A percentile compares a stretch with the other conserved stretches of the same genome.
These are phyloP conservation scores for Gastrodia elata DNA, from an alignment of 106 monocot genomes.

Conservation along the genomic window DNA sequence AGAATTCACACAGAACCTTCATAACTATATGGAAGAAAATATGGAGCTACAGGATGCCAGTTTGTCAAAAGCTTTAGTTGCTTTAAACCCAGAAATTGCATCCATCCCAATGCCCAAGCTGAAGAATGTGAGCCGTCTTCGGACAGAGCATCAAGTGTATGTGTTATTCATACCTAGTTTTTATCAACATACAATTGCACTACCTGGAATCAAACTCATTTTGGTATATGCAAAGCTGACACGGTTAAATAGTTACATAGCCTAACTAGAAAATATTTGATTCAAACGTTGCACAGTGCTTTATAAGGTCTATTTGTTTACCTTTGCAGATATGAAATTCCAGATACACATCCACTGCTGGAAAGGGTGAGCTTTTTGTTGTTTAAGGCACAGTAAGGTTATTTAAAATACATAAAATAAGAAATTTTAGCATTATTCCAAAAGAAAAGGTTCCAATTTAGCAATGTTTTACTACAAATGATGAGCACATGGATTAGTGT, in stretches of 20 bases:
- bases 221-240: neutral
- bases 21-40: slow-evolving; percentile 35
- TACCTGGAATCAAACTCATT: neutral
- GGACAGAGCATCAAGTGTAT: slow-evolving; percentile 70
- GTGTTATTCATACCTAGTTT: slow-evolving; percentile 8
- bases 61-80: slow-evolving; percentile 58
- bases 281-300: neutral
- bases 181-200: neutral
- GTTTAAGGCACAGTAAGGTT: neutral
- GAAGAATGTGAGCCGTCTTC: slow-evolving; percentile 51
- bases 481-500: neutral
- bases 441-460: neutral
- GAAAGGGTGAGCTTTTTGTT: slow-evolving; percentile 32
- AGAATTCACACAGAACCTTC: slow-evolving; percentile 47
- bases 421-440: neutral
- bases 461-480: neutral
- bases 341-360: slow-evolving; percentile 38
- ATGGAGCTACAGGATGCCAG: slow-evolving; percentile 30
- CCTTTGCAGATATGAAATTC: slow-evolving; percentile 46
- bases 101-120: slow-evolving; percentile 43
- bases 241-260: neutral
- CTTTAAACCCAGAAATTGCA: slow-evolving; percentile 26
- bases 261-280: neutral
- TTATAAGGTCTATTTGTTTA: slow-evolving; percentile 4
- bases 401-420: neutral